These are phyloP conservation scores for Cryptococcus sp. DNA, from an alignment of 1,284 basidiomycete genomes.

Conservation along the genomic window DNA sequence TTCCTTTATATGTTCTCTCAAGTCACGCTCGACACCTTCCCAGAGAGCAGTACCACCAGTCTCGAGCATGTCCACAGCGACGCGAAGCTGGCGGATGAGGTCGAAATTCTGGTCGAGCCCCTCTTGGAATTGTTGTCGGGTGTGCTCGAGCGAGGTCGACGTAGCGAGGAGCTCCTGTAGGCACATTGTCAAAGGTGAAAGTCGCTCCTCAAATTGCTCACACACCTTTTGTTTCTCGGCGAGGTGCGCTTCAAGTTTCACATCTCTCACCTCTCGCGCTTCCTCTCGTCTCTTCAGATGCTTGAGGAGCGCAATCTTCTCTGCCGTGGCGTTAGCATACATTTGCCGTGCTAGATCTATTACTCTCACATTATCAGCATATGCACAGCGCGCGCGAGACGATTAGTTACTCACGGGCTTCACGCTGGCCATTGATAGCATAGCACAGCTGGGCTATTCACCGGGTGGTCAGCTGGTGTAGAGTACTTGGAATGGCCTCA, in stretches of 20 bases:
- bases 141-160: no score
- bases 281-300: constrained; percentile 17
- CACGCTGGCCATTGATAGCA: constrained; percentile 26
- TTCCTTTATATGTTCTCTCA: background rate
- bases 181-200: background rate
- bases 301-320: constrained; percentile 32
- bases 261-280: background rate
- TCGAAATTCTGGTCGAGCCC: background rate
- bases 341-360: constrained; percentile 29
- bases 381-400: background rate
- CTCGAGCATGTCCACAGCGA: background rate
- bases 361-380: background rate
- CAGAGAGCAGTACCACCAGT: background rate
- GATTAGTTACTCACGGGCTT: constrained; percentile 23
- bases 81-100: background rate
- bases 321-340: constrained; percentile 32
- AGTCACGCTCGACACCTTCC: constrained; percentile 1
- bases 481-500: background rate
- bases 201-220: no score
- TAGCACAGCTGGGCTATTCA: constrained; percentile 41
- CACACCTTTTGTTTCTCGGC: background rate
- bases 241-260: background rate
- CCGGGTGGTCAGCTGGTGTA: background rate
- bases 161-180: background rate
- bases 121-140: background rate